A percentile compares a stretch with the other conserved stretches of the same genome.
phyloP scores from a whole-genome alignment of 1,284 basidiomycete genomes.

The Paramarasmius palmivorus region DNA sequence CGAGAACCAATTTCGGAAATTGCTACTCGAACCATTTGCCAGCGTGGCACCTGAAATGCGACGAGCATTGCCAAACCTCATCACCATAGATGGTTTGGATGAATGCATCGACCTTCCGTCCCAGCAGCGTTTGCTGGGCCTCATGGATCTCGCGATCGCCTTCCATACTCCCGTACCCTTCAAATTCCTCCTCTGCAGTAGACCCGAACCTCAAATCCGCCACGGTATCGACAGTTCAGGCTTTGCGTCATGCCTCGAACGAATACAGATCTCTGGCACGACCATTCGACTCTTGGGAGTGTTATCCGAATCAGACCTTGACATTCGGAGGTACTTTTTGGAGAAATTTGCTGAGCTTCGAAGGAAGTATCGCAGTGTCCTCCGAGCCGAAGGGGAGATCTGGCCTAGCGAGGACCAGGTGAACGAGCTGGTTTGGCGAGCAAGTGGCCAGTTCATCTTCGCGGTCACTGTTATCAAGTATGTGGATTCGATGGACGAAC shows the following conservation, averaged over 20 bases:
- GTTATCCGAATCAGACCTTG: not conserved
- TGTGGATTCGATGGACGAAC: not conserved
- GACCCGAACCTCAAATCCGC: not conserved
- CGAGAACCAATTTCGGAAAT: too few relatives aligned
- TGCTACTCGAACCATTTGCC: too few relatives aligned
- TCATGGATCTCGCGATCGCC: too few relatives aligned
- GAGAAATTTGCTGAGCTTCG: not conserved
- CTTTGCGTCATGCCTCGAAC: not conserved
- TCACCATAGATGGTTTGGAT: too few relatives aligned
- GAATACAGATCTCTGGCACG: too few relatives aligned
- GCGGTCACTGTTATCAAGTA: not conserved
- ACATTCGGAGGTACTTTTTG: not conserved
- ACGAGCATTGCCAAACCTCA: too few relatives aligned
- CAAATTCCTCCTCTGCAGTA: not conserved
- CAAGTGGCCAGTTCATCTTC: not conserved
- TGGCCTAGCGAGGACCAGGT: not conserved
- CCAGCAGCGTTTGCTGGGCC: too few relatives aligned
- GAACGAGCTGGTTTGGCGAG: not conserved
- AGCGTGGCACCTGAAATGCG: too few relatives aligned
- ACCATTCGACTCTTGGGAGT: not conserved
- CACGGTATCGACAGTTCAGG: not conserved
- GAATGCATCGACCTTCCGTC: too few relatives aligned
- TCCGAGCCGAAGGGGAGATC: not conserved
- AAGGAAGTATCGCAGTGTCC: not conserved
- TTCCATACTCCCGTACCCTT: too few relatives aligned